Conservation (phyloP, 345 rosid species). For the Theobroma cacao region DNA sequence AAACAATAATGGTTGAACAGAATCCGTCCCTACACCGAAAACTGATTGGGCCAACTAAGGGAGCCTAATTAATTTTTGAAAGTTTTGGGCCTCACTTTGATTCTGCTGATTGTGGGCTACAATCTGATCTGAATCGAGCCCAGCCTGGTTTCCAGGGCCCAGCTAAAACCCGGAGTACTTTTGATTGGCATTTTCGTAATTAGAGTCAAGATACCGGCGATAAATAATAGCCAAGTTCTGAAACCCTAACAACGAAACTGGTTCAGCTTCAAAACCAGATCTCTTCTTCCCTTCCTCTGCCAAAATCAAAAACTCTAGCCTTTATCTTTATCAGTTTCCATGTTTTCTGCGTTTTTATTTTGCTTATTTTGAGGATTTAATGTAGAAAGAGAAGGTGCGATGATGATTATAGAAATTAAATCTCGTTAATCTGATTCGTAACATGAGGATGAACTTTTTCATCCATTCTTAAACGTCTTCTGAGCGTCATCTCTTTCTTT, state of each 20-base stretch:
- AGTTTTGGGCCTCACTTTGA: not conserved
- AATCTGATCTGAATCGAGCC: not conserved
- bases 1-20: too few species aligned
- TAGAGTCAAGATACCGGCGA: not conserved
- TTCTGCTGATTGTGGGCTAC: not conserved
- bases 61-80: not conserved
- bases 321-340: not conserved
- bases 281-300: too few species aligned
- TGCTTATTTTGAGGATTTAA: not conserved
- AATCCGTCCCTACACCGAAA: too few species aligned
- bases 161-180: not conserved
- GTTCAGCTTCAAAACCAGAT: not conserved
- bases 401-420: constrained; percentile 18
- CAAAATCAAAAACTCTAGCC: not conserved
- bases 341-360: not conserved
- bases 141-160: not conserved
- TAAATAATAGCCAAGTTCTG: not conserved
- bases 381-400: constrained; percentile 4
- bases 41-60: not conserved
- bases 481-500: constrained; percentile 22
- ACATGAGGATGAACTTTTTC: constrained; percentile 15
- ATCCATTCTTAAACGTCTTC: constrained; percentile 22
- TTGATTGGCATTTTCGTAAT: not conserved
- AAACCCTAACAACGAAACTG: not conserved
- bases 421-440: constrained; percentile 32